Conservation (phyloP, 345 rosid species). For the Pelargonium nanum region DNA sequence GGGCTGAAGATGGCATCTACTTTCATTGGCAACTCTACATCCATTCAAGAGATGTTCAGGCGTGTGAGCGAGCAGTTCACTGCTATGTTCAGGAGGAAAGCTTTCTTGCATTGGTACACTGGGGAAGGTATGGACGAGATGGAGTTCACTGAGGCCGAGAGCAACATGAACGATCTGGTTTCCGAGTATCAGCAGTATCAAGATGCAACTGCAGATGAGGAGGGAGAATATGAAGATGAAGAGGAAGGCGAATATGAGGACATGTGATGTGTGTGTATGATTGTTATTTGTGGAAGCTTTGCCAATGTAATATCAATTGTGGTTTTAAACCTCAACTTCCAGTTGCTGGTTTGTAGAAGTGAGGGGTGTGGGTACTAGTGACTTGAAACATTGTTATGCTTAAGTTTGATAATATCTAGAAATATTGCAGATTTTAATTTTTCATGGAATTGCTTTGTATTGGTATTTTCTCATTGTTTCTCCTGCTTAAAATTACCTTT, state of each 20-base stretch:
- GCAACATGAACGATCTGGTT: slow-evolving; percentile 69
- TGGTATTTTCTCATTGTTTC: not conserved
- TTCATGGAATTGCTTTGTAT: not conserved
- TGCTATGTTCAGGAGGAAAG: too few relatives aligned
- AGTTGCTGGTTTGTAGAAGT: slow-evolving; percentile 21
- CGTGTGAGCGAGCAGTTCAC: too few relatives aligned
- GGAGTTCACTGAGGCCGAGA: too few relatives aligned
- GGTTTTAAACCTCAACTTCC: slow-evolving; percentile 23
- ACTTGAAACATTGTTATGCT: not conserved
- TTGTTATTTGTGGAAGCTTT: not conserved
- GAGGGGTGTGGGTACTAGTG: not conserved
- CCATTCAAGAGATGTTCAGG: too few relatives aligned
- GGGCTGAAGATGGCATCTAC: slow-evolving; percentile 72
- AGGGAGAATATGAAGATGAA: slow-evolving; percentile 47
- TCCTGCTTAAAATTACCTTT: too few relatives aligned
- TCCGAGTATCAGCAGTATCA: slow-evolving; percentile 73
- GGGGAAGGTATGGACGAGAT: too few relatives aligned
- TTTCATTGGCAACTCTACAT: slow-evolving; percentile 62
- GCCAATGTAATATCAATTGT: not conserved
- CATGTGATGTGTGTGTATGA: slow-evolving; percentile 3
- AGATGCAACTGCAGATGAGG: slow-evolving; percentile 71
- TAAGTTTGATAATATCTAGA: not conserved
- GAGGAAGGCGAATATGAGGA: slow-evolving; percentile 35
- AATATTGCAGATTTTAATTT: not conserved
- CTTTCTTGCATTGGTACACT: too few relatives aligned